Conservation (phyloP, 192 early-diverging fungal species). For the Linnemannia elongata region DNA sequence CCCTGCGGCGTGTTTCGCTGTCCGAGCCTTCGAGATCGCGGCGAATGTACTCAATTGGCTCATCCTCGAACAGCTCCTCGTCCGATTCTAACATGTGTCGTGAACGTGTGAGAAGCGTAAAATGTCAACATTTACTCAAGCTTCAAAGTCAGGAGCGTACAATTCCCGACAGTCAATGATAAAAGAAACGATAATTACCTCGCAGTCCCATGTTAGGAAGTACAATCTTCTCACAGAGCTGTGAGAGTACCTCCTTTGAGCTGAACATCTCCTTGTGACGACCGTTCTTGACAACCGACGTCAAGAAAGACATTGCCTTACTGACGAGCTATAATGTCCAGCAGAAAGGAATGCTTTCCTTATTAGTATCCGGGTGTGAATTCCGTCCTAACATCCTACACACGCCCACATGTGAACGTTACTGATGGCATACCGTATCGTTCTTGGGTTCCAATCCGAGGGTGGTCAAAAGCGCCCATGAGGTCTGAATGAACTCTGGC, state of each 20-base stretch:
- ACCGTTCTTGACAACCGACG: constrained; percentile 84
- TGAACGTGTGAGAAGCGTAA: not conserved
- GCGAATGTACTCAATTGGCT: constrained; percentile 95
- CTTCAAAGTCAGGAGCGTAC: not conserved
- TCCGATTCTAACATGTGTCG: constrained; percentile 68
- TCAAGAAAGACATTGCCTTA: constrained; percentile 92
- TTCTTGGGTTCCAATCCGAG: constrained; percentile 80
- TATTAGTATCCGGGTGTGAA: not conserved
- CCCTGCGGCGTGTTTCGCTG: constrained; percentile 91
- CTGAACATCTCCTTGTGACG: constrained; percentile 83
- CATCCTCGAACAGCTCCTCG: constrained; percentile 97
- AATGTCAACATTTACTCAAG: not conserved
- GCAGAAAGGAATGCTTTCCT: not conserved
- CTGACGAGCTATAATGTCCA: constrained; percentile 75
- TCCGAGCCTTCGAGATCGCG: constrained; percentile 94
- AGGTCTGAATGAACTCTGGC: constrained; percentile 86
- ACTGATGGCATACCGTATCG: constrained; percentile 72
- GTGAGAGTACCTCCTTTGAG: constrained; percentile 73
- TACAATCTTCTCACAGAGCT: constrained; percentile 92
- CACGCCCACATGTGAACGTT: not conserved
- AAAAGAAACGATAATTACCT: constrained; percentile 45
- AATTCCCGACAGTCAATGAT: not conserved
- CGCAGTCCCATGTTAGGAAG: constrained; percentile 93
- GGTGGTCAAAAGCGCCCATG: constrained; percentile 90
- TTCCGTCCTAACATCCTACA: not conserved